Evolutionary conservation across 345 rosid species (phyloP), one percentile per base, ranked within the genome.

Genomic region (Melaleuca quinquenervia): DNA sequence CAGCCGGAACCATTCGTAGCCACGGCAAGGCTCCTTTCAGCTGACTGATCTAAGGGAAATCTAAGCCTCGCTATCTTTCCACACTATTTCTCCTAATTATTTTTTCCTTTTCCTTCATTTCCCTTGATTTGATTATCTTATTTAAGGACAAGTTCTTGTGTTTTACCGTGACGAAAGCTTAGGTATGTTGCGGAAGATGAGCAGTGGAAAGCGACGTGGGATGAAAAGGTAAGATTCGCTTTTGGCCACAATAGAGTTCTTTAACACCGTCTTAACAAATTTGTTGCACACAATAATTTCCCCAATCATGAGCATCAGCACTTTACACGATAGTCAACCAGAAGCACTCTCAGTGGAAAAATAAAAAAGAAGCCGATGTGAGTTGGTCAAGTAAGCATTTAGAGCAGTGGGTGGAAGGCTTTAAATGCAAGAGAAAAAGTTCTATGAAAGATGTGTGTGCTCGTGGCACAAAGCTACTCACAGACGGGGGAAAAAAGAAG

Each of bases 21-120:
- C 82, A 84, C 49, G 82, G 87, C 50, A 22, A 51, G 84, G 78
- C 56, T 86, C 87, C 52, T 85, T 48, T 58, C 10, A 48, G 9
- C 18, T 82, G 87, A 55, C 84, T 85, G 21, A 86, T 58, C 49
- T 55, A 55, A 82, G 82, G 84, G 48, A 56, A 54, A 86, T 86
- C 84, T 15, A 60, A 86, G 87, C 84, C n/a, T 82, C 76, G 7
- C 21, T 14, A 29, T 44, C n/a, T 54, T 54, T 26, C 12, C 21
- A 54, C n/a, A 54, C 58, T 24, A 21, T 56, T 56, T 5, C 7
- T 14, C 6, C 29, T 11, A 56, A 56, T 11, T 56, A 24, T 22
- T 22, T 54, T n/a, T 22, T 41, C 41, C 5, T 56, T 56, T 26
- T 2, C 62, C 24, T 24, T 29, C 3, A 24, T 56, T 24, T 26